Evolutionary conservation across 2,329 filamentous ascomycete species (phyloP).

Genomic region (Spiromastix sp.): DNA sequence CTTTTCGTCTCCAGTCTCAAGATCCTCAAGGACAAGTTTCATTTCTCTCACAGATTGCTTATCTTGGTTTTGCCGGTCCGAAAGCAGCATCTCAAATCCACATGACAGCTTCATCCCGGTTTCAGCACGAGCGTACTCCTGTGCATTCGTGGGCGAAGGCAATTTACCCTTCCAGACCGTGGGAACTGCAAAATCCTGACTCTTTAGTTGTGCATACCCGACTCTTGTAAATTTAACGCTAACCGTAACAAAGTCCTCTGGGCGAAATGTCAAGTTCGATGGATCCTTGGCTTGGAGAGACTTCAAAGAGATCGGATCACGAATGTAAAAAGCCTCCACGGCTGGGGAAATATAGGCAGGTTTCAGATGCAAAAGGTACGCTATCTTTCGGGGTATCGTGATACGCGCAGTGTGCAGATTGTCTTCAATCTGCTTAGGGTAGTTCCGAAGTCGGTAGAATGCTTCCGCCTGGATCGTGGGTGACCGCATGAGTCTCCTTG

Average conservation of each 20-base stretch:
- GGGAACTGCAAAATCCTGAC: slow-evolving; percentile 65
- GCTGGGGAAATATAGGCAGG: slow-evolving; percentile 72
- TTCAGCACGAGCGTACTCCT: slow-evolving; percentile 41
- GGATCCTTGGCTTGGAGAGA: slow-evolving; percentile 51
- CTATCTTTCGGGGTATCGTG: slow-evolving; percentile 70
- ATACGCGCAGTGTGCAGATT: slow-evolving; percentile 68
- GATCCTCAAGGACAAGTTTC: slow-evolving; percentile 62
- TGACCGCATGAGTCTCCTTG: slow-evolving; percentile 57
- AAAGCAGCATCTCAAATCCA: slow-evolving; percentile 80
- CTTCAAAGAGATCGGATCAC: slow-evolving; percentile 67
- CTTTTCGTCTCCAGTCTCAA: slow-evolving; percentile 58
- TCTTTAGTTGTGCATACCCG: slow-evolving; percentile 80
- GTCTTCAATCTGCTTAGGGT: slow-evolving; percentile 62
- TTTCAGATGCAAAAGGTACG: slow-evolving; percentile 63
- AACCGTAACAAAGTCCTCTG: slow-evolving; percentile 66
- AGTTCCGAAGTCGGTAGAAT: slow-evolving; percentile 78
- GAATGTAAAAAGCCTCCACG: slow-evolving; percentile 83
- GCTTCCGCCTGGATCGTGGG: slow-evolving; percentile 73
- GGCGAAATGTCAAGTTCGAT: slow-evolving; percentile 54
- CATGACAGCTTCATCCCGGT: slow-evolving; percentile 82
- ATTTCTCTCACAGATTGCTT: slow-evolving; percentile 64
- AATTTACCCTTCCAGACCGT: slow-evolving; percentile 44
- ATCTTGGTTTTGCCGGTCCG: slow-evolving; percentile 56
- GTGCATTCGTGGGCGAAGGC: slow-evolving; percentile 34
- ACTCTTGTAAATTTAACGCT: slow-evolving; percentile 79